Evolutionary conservation across 257 asterid genomes (phyloP).

Genomic region (Solanum virginianum): DNA sequence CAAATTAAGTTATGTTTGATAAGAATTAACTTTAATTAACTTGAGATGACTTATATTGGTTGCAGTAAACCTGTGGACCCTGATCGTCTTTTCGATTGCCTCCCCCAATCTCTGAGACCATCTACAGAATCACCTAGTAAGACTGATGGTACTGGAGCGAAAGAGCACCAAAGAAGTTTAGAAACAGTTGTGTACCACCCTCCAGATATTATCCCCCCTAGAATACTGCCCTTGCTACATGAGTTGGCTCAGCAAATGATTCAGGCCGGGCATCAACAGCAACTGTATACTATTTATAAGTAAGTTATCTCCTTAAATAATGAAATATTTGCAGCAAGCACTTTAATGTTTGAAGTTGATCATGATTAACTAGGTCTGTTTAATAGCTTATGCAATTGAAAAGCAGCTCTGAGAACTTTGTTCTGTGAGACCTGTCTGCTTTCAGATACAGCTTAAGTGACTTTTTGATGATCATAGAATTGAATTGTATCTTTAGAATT

Average conservation of each 20-base stretch:
- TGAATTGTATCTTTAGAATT: neutral
- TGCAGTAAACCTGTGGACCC: constrained; percentile 95
- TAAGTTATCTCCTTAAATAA: neutral
- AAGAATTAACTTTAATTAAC: neutral
- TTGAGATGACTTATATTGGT: constrained; percentile 8
- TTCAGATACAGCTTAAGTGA: neutral
- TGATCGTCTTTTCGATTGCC: constrained; percentile 80
- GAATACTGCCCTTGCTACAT: constrained; percentile 67
- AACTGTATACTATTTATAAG: constrained; percentile 60
- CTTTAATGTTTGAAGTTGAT: neutral
- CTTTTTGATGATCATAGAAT: neutral
- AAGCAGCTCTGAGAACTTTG: neutral
- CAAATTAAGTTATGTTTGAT: neutral
- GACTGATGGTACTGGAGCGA: constrained; percentile 30
- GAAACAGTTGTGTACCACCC: constrained; percentile 59
- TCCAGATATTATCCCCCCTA: constrained; percentile 63
- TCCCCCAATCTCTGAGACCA: constrained; percentile 72
- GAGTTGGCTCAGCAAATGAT: constrained; percentile 58
- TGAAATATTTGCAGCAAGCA: neutral
- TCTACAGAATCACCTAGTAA: constrained; percentile 52
- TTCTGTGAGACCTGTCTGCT: neutral
- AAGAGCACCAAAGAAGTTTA: constrained; percentile 42
- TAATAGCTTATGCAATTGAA: neutral
- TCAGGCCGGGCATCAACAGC: constrained; percentile 78
- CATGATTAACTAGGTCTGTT: neutral